Evolutionary conservation across 2,329 filamentous ascomycete genomes (phyloP).

Genomic region (Myriosclerotinia duriaeana): DNA sequence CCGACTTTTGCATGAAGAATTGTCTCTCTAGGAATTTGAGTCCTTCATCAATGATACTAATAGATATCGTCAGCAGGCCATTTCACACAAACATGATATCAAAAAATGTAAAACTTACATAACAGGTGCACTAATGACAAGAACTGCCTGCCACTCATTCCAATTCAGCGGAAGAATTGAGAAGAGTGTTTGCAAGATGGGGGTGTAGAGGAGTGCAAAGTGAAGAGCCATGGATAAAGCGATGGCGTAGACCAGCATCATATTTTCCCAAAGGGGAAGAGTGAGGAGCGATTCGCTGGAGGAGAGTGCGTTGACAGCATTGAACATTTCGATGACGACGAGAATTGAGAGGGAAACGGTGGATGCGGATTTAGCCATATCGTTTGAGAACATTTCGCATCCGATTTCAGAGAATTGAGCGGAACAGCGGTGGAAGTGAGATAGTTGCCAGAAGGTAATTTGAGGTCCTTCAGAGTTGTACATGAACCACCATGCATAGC

Average conservation of each 20-base stretch:
- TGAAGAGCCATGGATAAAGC: slow-evolving; percentile 89
- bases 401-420: slow-evolving; percentile 83
- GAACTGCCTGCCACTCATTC: slow-evolving; percentile 88
- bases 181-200: slow-evolving; percentile 84
- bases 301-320: slow-evolving; percentile 96
- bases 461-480: slow-evolving; percentile 87
- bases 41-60: slow-evolving; percentile 63
- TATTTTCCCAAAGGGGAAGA: slow-evolving; percentile 95
- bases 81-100: slow-evolving; percentile 17
- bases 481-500: slow-evolving; percentile 99
- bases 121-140: slow-evolving; percentile 85
- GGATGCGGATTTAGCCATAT: slow-evolving; percentile 83
- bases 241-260: slow-evolving; percentile 97
- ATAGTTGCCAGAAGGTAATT: slow-evolving; percentile 84
- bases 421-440: slow-evolving; percentile 92
- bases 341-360: slow-evolving; percentile 90
- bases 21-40: slow-evolving; percentile 63
- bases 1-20: slow-evolving; percentile 46
- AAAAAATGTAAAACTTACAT: slow-evolving; percentile 61
- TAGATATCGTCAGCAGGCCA: not conserved
- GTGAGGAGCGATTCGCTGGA: slow-evolving; percentile 93
- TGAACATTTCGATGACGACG: slow-evolving; percentile 99
- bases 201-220: slow-evolving; percentile 89
- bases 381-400: slow-evolving; percentile 86
- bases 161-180: slow-evolving; percentile 83